Evolutionary conservation across 2,329 filamentous ascomycete species (phyloP), one percentile per base, ranked within the genome.

Genomic region (Exserohilum rostratum): DNA sequence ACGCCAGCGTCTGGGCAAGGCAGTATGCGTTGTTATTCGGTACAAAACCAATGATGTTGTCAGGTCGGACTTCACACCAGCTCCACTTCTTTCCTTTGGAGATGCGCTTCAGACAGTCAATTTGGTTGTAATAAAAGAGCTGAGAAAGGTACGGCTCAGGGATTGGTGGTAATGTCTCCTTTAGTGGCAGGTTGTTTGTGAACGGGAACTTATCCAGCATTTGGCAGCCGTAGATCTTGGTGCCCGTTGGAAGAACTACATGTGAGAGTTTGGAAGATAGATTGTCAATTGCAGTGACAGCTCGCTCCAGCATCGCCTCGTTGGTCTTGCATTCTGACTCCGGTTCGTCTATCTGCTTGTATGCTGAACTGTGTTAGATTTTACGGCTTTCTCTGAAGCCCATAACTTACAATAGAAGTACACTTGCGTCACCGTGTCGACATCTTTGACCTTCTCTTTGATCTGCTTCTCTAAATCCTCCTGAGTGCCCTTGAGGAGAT

Each of bases 21-120:
- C 71, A 74, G 57, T 76, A 76, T 38, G 74, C 72, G 48, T 77
- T 78, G 33, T 69, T 69, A 53, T 77, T 76, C 13, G 76, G 75
- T 2, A 78, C 73, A 54, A 77, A 77, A 5, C 76, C 76, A 34
- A 79, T 71, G 52, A 78, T 75, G 47, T 76, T 74, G 58, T 78
- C 77, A 1, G 76, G 76, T 10, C 74, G 66, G 2, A 76, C 73
- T 25, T 79, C 76, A 45, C 70, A 72, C 72, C 75, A 78, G 18
- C 67, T 76, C 77, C 76, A 79, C 4, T 54, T 53, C 65, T 76
- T 78, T 15, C 67, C 72, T 42, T 70, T 70, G 1, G 73, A 66
- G 20, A 73, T 76, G 38, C 66, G 65, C 42, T 70, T 64, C 13
- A 78, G 48, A 53, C 72, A 77, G 54, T 77, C 75, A 39, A 77